These are phyloP conservation scores for Leishmania tropica DNA, from an alignment of 208 protist genomes.

Conservation along the genomic window DNA sequence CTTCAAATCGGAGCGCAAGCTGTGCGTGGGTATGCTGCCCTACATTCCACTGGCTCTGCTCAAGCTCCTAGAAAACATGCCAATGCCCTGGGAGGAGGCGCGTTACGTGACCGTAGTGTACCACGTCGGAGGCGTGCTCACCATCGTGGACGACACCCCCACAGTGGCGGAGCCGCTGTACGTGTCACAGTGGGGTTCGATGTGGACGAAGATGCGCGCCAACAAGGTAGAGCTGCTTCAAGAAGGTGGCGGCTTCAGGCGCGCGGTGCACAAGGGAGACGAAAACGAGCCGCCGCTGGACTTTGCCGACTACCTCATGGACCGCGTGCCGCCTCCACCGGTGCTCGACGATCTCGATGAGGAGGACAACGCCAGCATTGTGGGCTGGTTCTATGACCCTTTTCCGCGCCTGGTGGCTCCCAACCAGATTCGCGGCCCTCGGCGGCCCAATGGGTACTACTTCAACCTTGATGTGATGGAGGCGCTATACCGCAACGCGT, in stretches of 20 bases:
- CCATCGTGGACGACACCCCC: conserved; percentile 99
- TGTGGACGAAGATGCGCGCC: conserved; percentile 99
- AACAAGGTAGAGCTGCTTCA: conserved; percentile 96
- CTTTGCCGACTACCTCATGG: conserved; percentile 99
- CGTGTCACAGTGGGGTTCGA: conserved; percentile 99
- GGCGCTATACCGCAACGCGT: conserved; percentile 93
- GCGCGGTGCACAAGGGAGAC: conserved; percentile 98
- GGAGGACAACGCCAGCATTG: conserved; percentile 97
- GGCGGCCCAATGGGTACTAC: conserved; percentile 93
- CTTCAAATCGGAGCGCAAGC: conserved; percentile 99
- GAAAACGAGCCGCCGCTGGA: conserved; percentile 99
- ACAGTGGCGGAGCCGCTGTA: conserved; percentile 99
- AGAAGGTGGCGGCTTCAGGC: conserved; percentile 80
- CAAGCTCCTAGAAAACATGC: conserved; percentile 99
- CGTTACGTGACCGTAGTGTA: conserved; percentile 99
- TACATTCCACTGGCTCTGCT: conserved; percentile 99
- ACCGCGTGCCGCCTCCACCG: conserved; percentile 95
- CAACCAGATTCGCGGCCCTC: conserved; percentile 81
- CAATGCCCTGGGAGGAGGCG: conserved; percentile 98
- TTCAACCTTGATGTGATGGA: conserved; percentile 87
- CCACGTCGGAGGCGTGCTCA: conserved; percentile 99
- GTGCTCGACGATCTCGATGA: conserved; percentile 98
- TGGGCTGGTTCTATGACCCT: conserved; percentile 99
- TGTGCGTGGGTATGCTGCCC: conserved; percentile 99
- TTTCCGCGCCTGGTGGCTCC: conserved; percentile 95